Evolutionary conservation across 148 eudicot genomes (phyloP).

Genomic region (Rhododendron ferrugineum): DNA sequence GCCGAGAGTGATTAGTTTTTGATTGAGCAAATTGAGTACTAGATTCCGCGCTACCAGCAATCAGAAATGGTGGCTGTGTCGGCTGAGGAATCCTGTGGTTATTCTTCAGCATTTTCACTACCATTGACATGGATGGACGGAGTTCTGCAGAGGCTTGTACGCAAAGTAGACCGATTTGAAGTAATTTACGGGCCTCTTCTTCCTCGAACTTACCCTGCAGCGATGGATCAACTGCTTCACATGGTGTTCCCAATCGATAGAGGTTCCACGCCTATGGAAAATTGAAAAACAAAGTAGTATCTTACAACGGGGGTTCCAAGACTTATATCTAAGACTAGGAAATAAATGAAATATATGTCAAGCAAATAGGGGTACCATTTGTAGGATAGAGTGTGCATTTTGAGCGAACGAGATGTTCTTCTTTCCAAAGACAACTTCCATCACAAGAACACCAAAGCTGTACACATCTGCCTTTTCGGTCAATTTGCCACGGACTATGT

Average conservation of each 20-base stretch:
- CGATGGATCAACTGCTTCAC: conserved; percentile 32
- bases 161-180: conserved; percentile 39
- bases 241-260: conserved; percentile 16
- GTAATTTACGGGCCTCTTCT: conserved; percentile 27
- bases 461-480: conserved; percentile 58
- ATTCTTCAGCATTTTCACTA: conserved; percentile 31
- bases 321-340: background rate
- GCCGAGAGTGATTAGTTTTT: conserved; percentile 6
- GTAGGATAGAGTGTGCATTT: conserved; percentile 30
- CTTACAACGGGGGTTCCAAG: background rate
- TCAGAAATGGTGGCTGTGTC: conserved; percentile 42
- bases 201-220: conserved; percentile 25
- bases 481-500: conserved; percentile 37
- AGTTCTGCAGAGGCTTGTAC: conserved; percentile 45
- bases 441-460: conserved; percentile 46
- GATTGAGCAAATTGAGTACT: background rate
- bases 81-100: conserved; percentile 23
- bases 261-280: conserved; percentile 32
- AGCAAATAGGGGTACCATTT: conserved; percentile 25
- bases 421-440: conserved; percentile 42
- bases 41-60: conserved; percentile 17
- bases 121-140: conserved; percentile 40
- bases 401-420: conserved; percentile 24
- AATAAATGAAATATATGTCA: background rate
- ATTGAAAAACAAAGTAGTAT: background rate